phyloP scores from a whole-genome alignment of 805 yeast genomes.

The Kazachstania psychrophila region DNA sequence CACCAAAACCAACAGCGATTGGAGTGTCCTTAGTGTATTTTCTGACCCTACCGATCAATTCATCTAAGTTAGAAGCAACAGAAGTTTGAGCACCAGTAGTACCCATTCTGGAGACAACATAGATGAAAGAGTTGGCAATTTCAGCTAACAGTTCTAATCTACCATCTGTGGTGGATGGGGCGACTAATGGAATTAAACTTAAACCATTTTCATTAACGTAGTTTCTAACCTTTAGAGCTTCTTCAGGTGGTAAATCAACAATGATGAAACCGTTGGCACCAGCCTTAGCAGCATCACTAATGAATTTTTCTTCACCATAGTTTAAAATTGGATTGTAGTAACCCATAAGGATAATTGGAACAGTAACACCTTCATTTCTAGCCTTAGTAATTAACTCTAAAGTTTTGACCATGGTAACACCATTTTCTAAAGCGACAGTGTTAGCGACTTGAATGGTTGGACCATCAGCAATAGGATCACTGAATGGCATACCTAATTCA shows the following conservation, averaged over 20 bases:
- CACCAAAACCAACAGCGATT: slow-evolving; percentile 95
- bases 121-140: slow-evolving; percentile 91
- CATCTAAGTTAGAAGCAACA: slow-evolving; percentile 52
- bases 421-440: slow-evolving; percentile 71
- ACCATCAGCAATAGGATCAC: slow-evolving; percentile 98
- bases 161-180: slow-evolving; percentile 92
- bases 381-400: slow-evolving; percentile 68
- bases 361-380: slow-evolving; percentile 70
- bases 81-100: slow-evolving; percentile 80
- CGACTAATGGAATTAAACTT: slow-evolving; percentile 86
- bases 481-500: slow-evolving; percentile 92
- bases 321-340: slow-evolving; percentile 89
- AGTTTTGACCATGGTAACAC: slow-evolving; percentile 60
- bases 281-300: slow-evolving; percentile 67
- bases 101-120: slow-evolving; percentile 97
- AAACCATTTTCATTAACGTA: slow-evolving; percentile 58
- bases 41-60: slow-evolving; percentile 67
- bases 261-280: slow-evolving; percentile 94
- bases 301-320: slow-evolving; percentile 81
- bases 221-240: slow-evolving; percentile 78
- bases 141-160: slow-evolving; percentile 68
- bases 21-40: slow-evolving; percentile 68
- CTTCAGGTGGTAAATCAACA: slow-evolving; percentile 97
- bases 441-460: slow-evolving; percentile 92
- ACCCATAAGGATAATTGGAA: slow-evolving; percentile 93